Evolutionary conservation across 192 early-diverging fungal species (phyloP), one percentile per base, ranked within the genome.

Genomic region (Rhizoclosmatium sp.): DNA sequence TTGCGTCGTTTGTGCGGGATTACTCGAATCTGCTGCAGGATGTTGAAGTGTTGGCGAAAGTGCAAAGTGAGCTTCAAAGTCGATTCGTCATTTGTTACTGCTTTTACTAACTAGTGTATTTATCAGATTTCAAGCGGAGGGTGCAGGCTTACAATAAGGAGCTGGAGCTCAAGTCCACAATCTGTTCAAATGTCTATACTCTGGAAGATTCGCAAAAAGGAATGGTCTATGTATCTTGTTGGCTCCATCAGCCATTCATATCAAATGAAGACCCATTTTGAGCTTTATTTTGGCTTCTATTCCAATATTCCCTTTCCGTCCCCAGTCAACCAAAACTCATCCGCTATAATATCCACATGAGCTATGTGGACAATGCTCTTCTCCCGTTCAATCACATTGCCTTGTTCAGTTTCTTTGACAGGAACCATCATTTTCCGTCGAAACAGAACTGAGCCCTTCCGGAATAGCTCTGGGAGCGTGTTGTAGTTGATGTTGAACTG

Each of bases 401-500:
- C 84, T 67, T 80, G 78, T 58, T 78, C 78, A 10, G 47, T 51
- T 9, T 81, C 72, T 4, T 71, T 7, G n/a, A 64, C 71, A 2
- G 71, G 70, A 44, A 62, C 59, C 9, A 1, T 12, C n/a, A 44
- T 40, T 14, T 51, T 19, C 68, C 91, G 84, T 47, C 93, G 89
- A 65, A 93, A 81, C 21, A 99, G 80, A 0, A 94, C 91, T 45
- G 92, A 92, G 12, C 97, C 97, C 84, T 97, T 99, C 71, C 93
- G 88, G 81, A 89, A 97, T n/a, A 97, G 92, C 10, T 91, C 90
- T 2, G 90, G 90, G 48, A 95, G 79, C 44, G 91, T 88, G 83
- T 92, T 94, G 84, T 98, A 99, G 84, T 99, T 99, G 76, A 95
- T 93, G 67, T 89, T 88, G 81, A 90, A 98, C 47, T 92, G 79